Conservation (phyloP, 164 flowering plant genomes). For the Tetracentron sinense region DNA sequence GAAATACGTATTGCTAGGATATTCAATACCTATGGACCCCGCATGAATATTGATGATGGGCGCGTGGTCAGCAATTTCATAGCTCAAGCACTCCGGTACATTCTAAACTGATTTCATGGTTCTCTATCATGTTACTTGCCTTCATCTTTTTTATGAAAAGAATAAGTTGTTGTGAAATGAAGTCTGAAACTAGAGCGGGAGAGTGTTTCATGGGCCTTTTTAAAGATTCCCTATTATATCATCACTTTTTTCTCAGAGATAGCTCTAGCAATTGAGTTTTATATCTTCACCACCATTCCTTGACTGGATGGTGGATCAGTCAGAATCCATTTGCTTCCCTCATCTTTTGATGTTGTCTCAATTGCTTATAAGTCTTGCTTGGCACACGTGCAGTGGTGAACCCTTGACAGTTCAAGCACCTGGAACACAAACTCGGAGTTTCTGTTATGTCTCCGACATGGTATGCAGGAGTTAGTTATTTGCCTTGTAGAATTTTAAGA, state of each 20-base stretch:
- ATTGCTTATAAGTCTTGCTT: neutral
- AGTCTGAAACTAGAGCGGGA: neutral
- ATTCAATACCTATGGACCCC: slow-evolving; percentile 81
- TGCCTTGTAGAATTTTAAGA: neutral
- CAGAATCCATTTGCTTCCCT: neutral
- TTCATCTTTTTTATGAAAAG: no score
- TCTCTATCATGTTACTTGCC: neutral
- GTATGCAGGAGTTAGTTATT: slow-evolving; percentile 28
- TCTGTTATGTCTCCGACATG: slow-evolving; percentile 83
- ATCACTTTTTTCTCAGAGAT: neutral
- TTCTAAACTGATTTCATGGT: neutral
- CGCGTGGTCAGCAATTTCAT: slow-evolving; percentile 90
- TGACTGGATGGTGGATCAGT: neutral
- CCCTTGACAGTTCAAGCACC: slow-evolving; percentile 69
- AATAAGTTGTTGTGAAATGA: no score
- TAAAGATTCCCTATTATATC: neutral
- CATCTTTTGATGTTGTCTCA: neutral
- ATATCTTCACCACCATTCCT: no score
- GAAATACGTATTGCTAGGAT: slow-evolving; percentile 80
- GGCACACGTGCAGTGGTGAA: slow-evolving; percentile 39
- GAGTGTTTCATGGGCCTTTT: neutral
- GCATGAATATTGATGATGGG: slow-evolving; percentile 88
- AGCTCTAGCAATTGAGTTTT: neutral
- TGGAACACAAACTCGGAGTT: slow-evolving; percentile 79
- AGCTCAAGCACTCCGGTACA: slow-evolving; percentile 76